phyloP scores from a whole-genome alignment of 2,329 filamentous ascomycete genomes.

The Fusarium redolens region DNA sequence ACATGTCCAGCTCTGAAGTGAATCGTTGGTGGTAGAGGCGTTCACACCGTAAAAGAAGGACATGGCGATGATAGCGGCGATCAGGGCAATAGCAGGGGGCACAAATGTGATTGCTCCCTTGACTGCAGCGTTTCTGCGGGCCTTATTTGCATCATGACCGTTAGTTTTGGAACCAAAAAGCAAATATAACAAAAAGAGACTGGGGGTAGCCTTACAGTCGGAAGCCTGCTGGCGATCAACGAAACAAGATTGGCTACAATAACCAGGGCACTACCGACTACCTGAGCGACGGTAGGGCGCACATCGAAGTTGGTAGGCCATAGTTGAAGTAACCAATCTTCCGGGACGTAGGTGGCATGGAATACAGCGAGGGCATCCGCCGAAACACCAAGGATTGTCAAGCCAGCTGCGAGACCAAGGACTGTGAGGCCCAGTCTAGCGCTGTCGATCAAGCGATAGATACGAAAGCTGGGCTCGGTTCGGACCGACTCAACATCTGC shows the following conservation, averaged over 20 bases:
- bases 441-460: constrained; percentile 56
- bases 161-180: constrained; percentile 29
- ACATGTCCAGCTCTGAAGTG: constrained; percentile 72
- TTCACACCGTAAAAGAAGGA: constrained; percentile 69
- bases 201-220: constrained; percentile 57
- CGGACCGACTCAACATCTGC: constrained; percentile 54
- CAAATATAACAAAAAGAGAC: neutral
- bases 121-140: constrained; percentile 30
- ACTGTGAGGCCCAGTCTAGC: constrained; percentile 60
- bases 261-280: constrained; percentile 63
- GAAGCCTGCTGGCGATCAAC: constrained; percentile 61
- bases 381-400: constrained; percentile 65
- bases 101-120: constrained; percentile 41
- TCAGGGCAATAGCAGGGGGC: constrained; percentile 47
- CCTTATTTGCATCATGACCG: constrained; percentile 27
- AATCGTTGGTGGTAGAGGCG: constrained; percentile 62
- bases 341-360: constrained; percentile 62
- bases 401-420: constrained; percentile 62
- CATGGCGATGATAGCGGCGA: constrained; percentile 62
- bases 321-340: constrained; percentile 62
- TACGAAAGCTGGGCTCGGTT: constrained; percentile 53
- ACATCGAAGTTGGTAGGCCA: constrained; percentile 70
- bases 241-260: constrained; percentile 60
- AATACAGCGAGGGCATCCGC: constrained; percentile 67
- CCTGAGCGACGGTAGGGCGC: constrained; percentile 65